Evolutionary conservation across 225 moss, liverwort and hornwort genomes (phyloP).

Genomic region (Physcomitrium patens): DNA sequence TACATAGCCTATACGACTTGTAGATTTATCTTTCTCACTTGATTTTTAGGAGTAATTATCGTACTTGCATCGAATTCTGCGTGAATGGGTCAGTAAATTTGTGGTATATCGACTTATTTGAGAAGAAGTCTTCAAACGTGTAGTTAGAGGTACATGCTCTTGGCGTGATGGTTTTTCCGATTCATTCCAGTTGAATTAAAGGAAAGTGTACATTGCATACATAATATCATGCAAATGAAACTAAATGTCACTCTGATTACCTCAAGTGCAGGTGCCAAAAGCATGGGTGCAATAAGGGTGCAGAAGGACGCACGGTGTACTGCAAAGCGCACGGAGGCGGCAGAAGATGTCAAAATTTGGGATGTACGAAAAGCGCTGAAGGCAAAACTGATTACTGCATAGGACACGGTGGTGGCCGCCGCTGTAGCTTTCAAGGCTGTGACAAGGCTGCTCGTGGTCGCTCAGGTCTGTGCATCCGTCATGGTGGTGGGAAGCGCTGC

Average conservation of each 20-base stretch:
- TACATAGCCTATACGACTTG: background rate
- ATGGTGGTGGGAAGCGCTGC: constrained; percentile 96
- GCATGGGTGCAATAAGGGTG: constrained; percentile 97
- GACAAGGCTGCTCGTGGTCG: constrained; percentile 99
- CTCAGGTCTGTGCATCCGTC: constrained; percentile 95
- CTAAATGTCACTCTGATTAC: constrained; percentile 77
- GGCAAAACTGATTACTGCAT: constrained; percentile 98
- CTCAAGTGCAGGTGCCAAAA: constrained; percentile 93
- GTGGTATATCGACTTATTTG: too few species aligned
- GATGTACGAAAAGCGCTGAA: constrained; percentile 98
- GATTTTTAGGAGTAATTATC: background rate
- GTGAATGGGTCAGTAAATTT: background rate
- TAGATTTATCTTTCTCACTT: background rate
- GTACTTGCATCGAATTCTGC: background rate
- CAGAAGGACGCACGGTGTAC: constrained; percentile 96
- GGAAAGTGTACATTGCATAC: background rate
- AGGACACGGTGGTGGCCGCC: constrained; percentile 94
- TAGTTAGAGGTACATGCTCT: background rate
- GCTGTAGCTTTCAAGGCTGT: constrained; percentile 87
- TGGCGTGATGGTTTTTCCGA: background rate
- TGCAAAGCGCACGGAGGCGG: constrained; percentile 99
- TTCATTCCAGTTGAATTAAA: background rate
- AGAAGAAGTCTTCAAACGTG: background rate
- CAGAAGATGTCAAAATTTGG: constrained; percentile 88
- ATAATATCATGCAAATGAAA: constrained; percentile 36